Evolutionary conservation across 257 asterid species (phyloP), one percentile per base, ranked within the genome.

Genomic region (Anisodus tanguticus): DNA sequence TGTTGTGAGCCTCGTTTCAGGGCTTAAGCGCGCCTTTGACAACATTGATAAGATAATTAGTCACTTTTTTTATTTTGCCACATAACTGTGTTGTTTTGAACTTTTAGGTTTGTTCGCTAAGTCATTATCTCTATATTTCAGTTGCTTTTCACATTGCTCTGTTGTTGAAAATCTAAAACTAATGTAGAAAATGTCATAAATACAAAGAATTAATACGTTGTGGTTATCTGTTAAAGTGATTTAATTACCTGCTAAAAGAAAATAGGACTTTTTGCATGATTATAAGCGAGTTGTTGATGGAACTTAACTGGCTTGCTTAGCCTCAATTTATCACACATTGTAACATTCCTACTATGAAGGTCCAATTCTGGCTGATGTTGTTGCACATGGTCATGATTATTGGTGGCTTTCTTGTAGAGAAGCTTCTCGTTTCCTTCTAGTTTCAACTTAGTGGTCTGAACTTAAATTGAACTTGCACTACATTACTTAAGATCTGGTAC

Each of bases 401-500:
- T 12, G 59, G 4, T 54, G 59, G 59, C 15, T 54, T 54, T 54
- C 4, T 54, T 54, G 16, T 54, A 1, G 59, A 54, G 59, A 54
- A 54, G 13, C 16, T 54, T 54, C 59, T 54, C 2, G 16, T 54
- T 9, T n/a, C 5, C 68, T 19, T 9, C 6, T 62, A 62, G 68
- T 62, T 59, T 60, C 68, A 8, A 62, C 37, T 62, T 12, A 79
- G 12, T 54, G 67, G 16, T 41, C 19, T 53, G 49, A 53, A 79
- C 49, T 43, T 22, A 79, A 54, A 41, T 31, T 59, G 15, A 55
- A 54, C 4, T 10, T 79, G 17, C 67, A 78, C 31, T 55, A 78
- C 39, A 17, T 64, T 84, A 53, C 41, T 63, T 82, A 11, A 45
- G 53, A 37, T 37, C 82, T 87, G 49, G 83, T 83, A 86, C 26